Base-by-base conservation (phyloP, 352 stramenopile genomes). In the Pythium vanterpoolii region DNA sequence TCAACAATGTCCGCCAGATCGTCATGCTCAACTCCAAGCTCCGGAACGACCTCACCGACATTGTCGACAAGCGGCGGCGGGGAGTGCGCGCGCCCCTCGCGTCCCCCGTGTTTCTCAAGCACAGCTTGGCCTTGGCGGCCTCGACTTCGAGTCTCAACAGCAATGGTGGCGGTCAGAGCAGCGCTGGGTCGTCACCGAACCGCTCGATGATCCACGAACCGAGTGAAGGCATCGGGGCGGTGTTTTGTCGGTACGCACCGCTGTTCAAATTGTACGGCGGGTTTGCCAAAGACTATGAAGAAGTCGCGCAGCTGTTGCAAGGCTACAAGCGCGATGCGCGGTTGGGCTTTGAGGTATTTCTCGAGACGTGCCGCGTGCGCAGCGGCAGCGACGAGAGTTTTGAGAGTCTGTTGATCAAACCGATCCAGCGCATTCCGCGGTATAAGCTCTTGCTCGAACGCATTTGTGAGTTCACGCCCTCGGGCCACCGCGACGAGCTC, bases 361-460 rank as follows among this genome's bases (percentile, higher is more conserved):
- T 95, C 19, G 73, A 88, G 48, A 66, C 47, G 9, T 95, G 83
- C 56, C 70, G 76, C 30, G 55, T 52, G 11, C 68, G 70, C 45
- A 90, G 81, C 47, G 68, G 73, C 21, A 85, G 73, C 3, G 47
- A 70, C 13, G 86, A 90, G 53, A 78, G 66, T 52, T 95, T 96
- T 47, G 82, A 94, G 46, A 95, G 83, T 43, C 59, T 96, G 31
- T 60, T 98, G 31, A 97, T 98, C 62, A 94, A 95, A 77, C 91
- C 91, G 0, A 93, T 98, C 24, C 91, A 98, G 68, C 82, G 91
- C 5, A 94, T 98, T 33, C 91, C 91, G 19, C 75, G 90, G 1
- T 98, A 98, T 69, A 95, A 96, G 46, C 54, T 98, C 27, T 64
- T 97, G 4, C 64, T 98, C 0, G 74, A 95, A 62, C 73, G 86